phyloP scores from a whole-genome alignment of 2,329 filamentous ascomycete species.

The Pezicula neosporulosa region DNA sequence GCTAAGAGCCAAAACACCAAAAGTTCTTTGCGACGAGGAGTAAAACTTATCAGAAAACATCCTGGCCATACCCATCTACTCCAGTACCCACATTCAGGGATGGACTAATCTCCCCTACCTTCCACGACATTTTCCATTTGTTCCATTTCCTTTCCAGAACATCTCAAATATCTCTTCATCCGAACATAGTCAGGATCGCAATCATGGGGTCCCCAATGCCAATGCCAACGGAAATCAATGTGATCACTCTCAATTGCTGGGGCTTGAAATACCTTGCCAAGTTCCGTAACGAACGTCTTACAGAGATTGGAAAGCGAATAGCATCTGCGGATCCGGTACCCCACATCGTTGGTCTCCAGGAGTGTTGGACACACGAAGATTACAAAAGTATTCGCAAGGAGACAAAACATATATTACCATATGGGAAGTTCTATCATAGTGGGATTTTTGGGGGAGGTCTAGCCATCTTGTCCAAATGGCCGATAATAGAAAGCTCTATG shows the following conservation, averaged over 20 bases:
- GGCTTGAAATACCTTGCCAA: constrained; percentile 84
- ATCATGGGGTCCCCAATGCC: constrained; percentile 20
- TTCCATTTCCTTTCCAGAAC: neutral
- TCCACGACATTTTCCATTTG: neutral
- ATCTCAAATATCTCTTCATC: neutral
- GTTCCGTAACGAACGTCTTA: constrained; percentile 71
- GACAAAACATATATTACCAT: constrained; percentile 72
- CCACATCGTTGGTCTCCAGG: constrained; percentile 88
- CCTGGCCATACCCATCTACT: too few species aligned
- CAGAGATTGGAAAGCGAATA: constrained; percentile 80
- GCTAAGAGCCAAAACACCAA: too few species aligned
- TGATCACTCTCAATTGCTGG: constrained; percentile 96
- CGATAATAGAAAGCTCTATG: constrained; percentile 88
- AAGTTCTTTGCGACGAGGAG: too few species aligned
- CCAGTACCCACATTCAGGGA: too few species aligned
- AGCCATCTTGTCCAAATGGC: constrained; percentile 87
- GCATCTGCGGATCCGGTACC: constrained; percentile 65
- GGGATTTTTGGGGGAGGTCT: constrained; percentile 88
- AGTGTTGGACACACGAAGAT: constrained; percentile 88
- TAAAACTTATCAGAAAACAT: too few species aligned
- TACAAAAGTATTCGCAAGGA: constrained; percentile 73
- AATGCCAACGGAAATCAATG: constrained; percentile 59
- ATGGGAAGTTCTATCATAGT: constrained; percentile 89
- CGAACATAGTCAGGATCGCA: neutral
- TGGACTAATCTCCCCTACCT: too few species aligned